phyloP scores from a whole-genome alignment of 257 asterid species.

The Penstemon davidsonii region DNA sequence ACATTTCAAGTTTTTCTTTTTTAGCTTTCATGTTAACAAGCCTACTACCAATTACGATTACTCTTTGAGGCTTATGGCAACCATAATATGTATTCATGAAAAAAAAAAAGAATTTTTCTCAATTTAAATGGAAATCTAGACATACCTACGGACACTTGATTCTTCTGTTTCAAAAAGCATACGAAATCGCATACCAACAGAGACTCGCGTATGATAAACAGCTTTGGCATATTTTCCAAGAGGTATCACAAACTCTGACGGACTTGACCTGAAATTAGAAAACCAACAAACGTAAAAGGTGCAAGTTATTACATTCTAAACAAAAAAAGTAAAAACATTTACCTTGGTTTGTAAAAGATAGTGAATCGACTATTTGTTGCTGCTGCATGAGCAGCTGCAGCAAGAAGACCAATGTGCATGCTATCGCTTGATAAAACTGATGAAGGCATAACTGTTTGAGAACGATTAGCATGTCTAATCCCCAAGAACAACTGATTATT shows the following conservation, averaged over 20 bases:
- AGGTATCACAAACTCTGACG: conserved; percentile 88
- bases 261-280: conserved; percentile 71
- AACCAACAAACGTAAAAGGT: conserved; percentile 15
- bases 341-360: conserved; percentile 90
- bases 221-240: conserved; percentile 87
- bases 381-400: conserved; percentile 98
- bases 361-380: conserved; percentile 91
- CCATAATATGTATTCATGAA: not conserved
- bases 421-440: conserved; percentile 92
- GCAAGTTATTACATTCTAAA: conserved; percentile 1
- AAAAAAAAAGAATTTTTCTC: not conserved
- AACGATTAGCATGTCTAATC: conserved; percentile 83
- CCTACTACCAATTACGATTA: not conserved
- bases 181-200: conserved; percentile 95
- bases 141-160: conserved; percentile 89
- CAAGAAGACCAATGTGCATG: conserved; percentile 97
- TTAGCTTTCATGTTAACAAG: not conserved
- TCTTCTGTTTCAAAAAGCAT: conserved; percentile 96
- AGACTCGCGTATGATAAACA: conserved; percentile 76
- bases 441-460: conserved; percentile 90
- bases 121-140: conserved; percentile 14
- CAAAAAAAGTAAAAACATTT: conserved; percentile 17
- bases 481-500: conserved; percentile 84
- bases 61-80: not conserved
- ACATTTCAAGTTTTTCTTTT: not conserved